phyloP scores from a whole-genome alignment of 805 yeast genomes.

The Blastobotrys attinorum region DNA sequence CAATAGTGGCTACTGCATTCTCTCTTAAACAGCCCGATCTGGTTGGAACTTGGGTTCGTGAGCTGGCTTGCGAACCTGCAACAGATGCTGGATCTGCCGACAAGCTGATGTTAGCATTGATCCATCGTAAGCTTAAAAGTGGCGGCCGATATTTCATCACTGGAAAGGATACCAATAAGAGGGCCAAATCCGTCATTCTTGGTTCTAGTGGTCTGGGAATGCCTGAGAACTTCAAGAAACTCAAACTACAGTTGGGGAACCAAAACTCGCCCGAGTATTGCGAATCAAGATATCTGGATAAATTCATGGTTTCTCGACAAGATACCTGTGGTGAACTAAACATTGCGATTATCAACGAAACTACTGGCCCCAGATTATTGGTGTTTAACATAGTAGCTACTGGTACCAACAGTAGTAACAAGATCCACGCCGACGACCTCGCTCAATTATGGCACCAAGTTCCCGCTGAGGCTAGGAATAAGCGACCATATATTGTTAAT shows the following conservation, averaged over 20 bases:
- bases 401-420: too few species aligned
- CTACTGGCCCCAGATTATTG: neutral
- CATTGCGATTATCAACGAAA: neutral
- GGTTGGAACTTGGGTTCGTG: neutral
- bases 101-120: neutral
- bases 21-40: neutral
- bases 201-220: too few species aligned
- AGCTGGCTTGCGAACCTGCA: neutral
- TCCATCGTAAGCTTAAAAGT: neutral
- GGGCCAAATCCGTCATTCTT: neutral
- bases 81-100: neutral
- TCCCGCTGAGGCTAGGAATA: neutral
- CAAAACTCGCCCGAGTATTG: too few species aligned
- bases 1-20: neutral
- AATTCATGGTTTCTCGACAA: neutral
- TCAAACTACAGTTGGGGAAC: too few species aligned
- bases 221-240: neutral
- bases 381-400: neutral
- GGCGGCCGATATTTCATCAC: neutral
- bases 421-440: neutral
- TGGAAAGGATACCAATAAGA: neutral
- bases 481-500: neutral
- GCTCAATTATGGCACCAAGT: neutral
- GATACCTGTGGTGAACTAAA: neutral
- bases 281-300: neutral